Percentiles rank a stretch among this genome's conserved stretches.
Evolutionary conservation across 768 basidiomycete genomes (phyloP).

Genomic region (Trichaptum fuscoviolaceum): DNA sequence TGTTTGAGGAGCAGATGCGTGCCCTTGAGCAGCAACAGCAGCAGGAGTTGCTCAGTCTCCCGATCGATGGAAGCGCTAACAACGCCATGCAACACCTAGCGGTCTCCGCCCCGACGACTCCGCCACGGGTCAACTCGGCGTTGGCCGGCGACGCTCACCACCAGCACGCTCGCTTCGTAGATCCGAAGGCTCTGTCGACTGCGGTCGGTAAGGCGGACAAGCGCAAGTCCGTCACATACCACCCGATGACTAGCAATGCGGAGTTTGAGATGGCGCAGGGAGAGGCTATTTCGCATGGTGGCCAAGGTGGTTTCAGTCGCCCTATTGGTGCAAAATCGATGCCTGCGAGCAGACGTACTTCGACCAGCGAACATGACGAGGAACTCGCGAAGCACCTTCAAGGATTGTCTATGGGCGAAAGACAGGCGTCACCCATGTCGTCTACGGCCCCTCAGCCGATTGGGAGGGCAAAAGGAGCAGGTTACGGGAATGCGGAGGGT

Average conservation of each 20-base stretch:
- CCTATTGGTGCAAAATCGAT: slow-evolving; percentile 82
- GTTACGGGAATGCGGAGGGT: slow-evolving; percentile 56
- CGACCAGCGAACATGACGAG: slow-evolving; percentile 82
- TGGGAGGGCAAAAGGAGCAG: slow-evolving; percentile 44
- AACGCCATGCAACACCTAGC: slow-evolving; percentile 69
- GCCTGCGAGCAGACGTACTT: slow-evolving; percentile 87
- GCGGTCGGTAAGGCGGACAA: slow-evolving; percentile 75
- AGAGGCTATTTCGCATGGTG: slow-evolving; percentile 42
- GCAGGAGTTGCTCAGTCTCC: slow-evolving; percentile 74
- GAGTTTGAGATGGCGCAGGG: slow-evolving; percentile 59
- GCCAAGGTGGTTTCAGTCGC: slow-evolving; percentile 41
- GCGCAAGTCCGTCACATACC: slow-evolving; percentile 83
- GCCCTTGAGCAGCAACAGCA: slow-evolving; percentile 88
- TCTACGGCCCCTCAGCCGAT: slow-evolving; percentile 48
- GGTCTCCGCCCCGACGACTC: slow-evolving; percentile 85
- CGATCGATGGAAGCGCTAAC: slow-evolving; percentile 49
- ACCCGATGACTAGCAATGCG: slow-evolving; percentile 52
- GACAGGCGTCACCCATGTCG: slow-evolving; percentile 52
- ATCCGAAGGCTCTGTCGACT: slow-evolving; percentile 58
- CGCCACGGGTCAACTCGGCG: slow-evolving; percentile 70
- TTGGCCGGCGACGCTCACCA: slow-evolving; percentile 60
- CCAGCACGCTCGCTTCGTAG: slow-evolving; percentile 37
- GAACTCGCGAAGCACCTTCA: slow-evolving; percentile 74
- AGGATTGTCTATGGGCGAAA: slow-evolving; percentile 63
- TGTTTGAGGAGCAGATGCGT: slow-evolving; percentile 97